A percentile compares a stretch with the other conserved stretches of the same genome.
phyloP scores from a whole-genome alignment of 2,329 filamentous ascomycete species.

The Aspergillus transmontanensis region DNA sequence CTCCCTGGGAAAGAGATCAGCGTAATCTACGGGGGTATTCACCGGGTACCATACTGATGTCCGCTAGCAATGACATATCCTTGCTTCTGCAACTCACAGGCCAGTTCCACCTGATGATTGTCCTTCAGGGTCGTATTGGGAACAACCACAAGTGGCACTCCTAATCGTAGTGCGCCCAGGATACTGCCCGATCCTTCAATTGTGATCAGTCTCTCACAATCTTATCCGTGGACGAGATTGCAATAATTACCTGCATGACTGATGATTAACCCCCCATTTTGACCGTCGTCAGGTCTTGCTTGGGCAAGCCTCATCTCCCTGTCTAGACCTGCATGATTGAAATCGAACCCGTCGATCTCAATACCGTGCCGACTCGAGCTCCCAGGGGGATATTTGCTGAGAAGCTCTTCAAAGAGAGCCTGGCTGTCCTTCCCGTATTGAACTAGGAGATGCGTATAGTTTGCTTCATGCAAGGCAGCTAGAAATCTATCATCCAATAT shows the following conservation, averaged over 20 bases:
- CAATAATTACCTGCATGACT: conserved; percentile 76
- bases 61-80: conserved; percentile 76
- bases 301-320: conserved; percentile 60
- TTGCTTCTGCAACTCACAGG: conserved; percentile 70
- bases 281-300: conserved; percentile 43
- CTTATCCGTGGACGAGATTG: conserved; percentile 12
- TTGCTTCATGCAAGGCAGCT: conserved; percentile 56
- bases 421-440: conserved; percentile 77
- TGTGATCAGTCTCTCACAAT: conserved; percentile 8
- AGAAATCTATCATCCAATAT: conserved; percentile 67
- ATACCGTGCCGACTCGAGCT: conserved; percentile 43
- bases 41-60: conserved; percentile 57
- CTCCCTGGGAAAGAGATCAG: conserved; percentile 40
- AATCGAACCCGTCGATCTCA: conserved; percentile 65
- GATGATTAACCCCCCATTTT: conserved; percentile 71
- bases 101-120: conserved; percentile 90
- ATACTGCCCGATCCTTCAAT: conserved; percentile 81
- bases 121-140: conserved; percentile 80
- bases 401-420: conserved; percentile 52
- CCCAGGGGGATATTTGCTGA: conserved; percentile 26
- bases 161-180: conserved; percentile 74
- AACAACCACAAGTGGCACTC: conserved; percentile 81
- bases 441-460: conserved; percentile 72
- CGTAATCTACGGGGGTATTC: background rate
- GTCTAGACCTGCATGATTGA: conserved; percentile 62